Conservation (phyloP, 2,329 filamentous ascomycete species). For the Cytospora chrysosperma region DNA sequence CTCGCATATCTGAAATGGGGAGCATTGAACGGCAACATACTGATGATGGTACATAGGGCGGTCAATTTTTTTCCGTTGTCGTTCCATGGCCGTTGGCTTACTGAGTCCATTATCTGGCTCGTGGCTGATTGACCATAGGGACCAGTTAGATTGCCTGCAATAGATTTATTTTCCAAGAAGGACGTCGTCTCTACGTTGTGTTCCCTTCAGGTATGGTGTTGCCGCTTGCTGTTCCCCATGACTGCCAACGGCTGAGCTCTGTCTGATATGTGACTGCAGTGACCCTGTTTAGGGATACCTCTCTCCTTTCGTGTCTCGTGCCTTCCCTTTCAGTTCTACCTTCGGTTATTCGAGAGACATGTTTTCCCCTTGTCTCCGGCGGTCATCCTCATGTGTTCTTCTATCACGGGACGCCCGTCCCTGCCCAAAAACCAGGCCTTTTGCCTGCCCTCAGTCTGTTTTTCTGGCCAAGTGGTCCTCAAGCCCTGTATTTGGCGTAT, state of each 20-base stretch:
- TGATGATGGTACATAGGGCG: constrained; percentile 25
- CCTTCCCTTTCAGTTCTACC: neutral
- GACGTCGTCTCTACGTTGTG: neutral
- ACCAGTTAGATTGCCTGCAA: constrained; percentile 13
- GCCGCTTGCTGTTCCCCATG: neutral
- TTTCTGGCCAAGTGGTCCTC: no score
- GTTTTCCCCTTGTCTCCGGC: no score
- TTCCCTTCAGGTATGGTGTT: neutral
- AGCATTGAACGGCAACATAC: constrained; percentile 18
- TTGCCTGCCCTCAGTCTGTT: no score
- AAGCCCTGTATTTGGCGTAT: neutral
- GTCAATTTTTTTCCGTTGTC: constrained; percentile 1
- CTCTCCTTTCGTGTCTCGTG: neutral
- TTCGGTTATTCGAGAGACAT: no score
- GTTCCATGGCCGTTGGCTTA: constrained; percentile 1
- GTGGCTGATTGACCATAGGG: constrained; percentile 5
- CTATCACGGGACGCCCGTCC: no score
- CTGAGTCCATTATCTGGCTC: neutral
- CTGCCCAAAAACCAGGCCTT: no score
- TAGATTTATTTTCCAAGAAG: neutral
- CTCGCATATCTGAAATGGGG: constrained; percentile 9
- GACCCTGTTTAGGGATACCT: neutral
- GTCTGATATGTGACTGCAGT: constrained; percentile 8
- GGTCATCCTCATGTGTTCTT: no score
- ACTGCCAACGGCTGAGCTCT: neutral